These are phyloP conservation scores for Staphylotrichum longicolle DNA, from an alignment of 495 filamentous ascomycete genomes.

Conservation along the genomic window DNA sequence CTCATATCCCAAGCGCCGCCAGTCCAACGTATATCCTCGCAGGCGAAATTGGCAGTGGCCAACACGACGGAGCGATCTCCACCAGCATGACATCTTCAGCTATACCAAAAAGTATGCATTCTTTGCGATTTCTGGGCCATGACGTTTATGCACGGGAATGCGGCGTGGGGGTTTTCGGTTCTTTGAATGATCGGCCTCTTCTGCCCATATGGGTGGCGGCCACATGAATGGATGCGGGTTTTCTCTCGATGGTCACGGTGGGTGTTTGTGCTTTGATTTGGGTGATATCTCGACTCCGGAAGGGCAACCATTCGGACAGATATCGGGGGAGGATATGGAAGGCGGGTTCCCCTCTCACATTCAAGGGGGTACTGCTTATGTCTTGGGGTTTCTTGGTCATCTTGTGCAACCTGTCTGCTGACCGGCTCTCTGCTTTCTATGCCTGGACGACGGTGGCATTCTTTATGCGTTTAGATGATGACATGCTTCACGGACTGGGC, in stretches of 20 bases:
- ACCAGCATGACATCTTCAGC: conserved; percentile 4
- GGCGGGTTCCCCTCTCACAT: background rate
- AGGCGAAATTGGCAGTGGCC: background rate
- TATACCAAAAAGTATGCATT: conserved; percentile 17
- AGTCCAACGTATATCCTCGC: too few relatives aligned
- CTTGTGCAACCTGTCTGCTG: conserved; percentile 13
- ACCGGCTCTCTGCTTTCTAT: conserved; percentile 3
- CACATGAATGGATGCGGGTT: conserved; percentile 17
- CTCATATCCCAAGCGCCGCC: background rate
- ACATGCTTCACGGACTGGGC: conserved; percentile 15
- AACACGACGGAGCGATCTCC: conserved; percentile 11
- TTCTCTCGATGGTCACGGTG: conserved; percentile 16
- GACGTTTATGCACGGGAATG: conserved; percentile 25
- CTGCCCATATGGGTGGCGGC: background rate
- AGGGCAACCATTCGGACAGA: conserved; percentile 4
- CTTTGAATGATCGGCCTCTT: conserved; percentile 12
- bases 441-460: conserved; percentile 4
- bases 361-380: conserved; percentile 3
- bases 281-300: conserved; percentile 15
- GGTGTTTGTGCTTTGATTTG: conserved; percentile 17
- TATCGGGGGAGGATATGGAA: conserved; percentile 11
- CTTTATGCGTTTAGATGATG: conserved; percentile 8
- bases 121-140: conserved; percentile 19
- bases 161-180: conserved; percentile 18
- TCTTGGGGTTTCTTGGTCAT: conserved; percentile 14